These are phyloP conservation scores for Petunia axillaris DNA, from an alignment of 257 asterid genomes.

Conservation along the genomic window DNA sequence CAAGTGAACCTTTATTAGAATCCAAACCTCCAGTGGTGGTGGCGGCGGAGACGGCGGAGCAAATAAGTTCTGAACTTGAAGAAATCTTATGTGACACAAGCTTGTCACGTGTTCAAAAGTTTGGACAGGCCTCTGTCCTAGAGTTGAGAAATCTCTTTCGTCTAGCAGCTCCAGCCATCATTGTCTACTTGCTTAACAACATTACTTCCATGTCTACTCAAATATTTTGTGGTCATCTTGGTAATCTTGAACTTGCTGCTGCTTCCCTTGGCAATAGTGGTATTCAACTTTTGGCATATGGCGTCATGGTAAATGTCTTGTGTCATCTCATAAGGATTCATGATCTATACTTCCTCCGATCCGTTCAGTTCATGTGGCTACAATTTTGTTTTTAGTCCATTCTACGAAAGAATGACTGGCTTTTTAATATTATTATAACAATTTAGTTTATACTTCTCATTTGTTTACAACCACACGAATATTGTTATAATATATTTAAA, in stretches of 20 bases:
- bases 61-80: conserved; percentile 26
- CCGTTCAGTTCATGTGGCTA: too few species aligned
- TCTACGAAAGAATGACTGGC: too few species aligned
- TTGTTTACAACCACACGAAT: too few species aligned
- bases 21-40: background rate
- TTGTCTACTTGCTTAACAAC: conserved; percentile 34
- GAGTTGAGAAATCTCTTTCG: conserved; percentile 29
- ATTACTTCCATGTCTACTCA: conserved; percentile 35
- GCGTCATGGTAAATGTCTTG: conserved; percentile 31
- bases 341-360: background rate
- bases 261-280: conserved; percentile 39
- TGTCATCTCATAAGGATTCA: background rate
- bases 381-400: too few species aligned
- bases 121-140: conserved; percentile 21
- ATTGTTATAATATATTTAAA: too few species aligned
- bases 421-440: too few species aligned
- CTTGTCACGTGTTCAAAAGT: background rate
- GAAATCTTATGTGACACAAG: conserved; percentile 12
- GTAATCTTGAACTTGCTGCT: conserved; percentile 39
- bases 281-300: conserved; percentile 36
- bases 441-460: too few species aligned
- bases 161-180: conserved; percentile 33
- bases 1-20: conserved; percentile 8
- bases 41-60: background rate
- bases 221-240: conserved; percentile 35